These are phyloP conservation scores for Drechslera avenae DNA, from an alignment of 2,329 filamentous ascomycete genomes.

Conservation along the genomic window DNA sequence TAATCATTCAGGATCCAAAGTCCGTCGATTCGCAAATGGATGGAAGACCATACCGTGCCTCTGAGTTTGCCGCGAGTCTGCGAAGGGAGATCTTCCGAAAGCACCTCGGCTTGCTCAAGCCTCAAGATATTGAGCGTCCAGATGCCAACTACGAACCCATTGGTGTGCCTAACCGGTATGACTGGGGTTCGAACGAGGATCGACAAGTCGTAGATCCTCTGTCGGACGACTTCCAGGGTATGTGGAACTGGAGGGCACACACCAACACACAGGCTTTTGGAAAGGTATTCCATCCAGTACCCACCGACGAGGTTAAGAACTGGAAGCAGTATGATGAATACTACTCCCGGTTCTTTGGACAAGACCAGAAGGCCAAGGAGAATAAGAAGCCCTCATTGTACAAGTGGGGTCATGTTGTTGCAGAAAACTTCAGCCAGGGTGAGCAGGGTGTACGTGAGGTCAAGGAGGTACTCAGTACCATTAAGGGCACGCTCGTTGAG, in stretches of 20 bases:
- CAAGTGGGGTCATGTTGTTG: slow-evolving; percentile 84
- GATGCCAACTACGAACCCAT: slow-evolving; percentile 64
- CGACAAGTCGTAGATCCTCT: slow-evolving; percentile 74
- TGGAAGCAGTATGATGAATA: slow-evolving; percentile 77
- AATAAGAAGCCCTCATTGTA: slow-evolving; percentile 63
- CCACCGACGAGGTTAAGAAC: slow-evolving; percentile 68
- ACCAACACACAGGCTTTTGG: slow-evolving; percentile 82
- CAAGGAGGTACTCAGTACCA: slow-evolving; percentile 72
- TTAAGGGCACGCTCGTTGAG: slow-evolving; percentile 70
- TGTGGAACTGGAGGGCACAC: slow-evolving; percentile 75
- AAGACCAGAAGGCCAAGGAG: slow-evolving; percentile 49
- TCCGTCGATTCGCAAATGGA: slow-evolving; percentile 74
- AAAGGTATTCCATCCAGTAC: slow-evolving; percentile 80
- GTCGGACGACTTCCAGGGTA: slow-evolving; percentile 66
- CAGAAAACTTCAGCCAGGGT: slow-evolving; percentile 53
- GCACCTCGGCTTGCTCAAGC: slow-evolving; percentile 80
- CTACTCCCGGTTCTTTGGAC: slow-evolving; percentile 68
- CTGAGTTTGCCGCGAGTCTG: slow-evolving; percentile 77
- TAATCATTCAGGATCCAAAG: slow-evolving; percentile 80
- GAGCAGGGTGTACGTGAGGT: slow-evolving; percentile 53
- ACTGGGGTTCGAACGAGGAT: slow-evolving; percentile 55
- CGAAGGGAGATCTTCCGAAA: slow-evolving; percentile 88
- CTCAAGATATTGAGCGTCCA: slow-evolving; percentile 69
- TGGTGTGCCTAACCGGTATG: slow-evolving; percentile 60
- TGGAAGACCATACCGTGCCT: slow-evolving; percentile 72